Percentiles rank a stretch among this genome's conserved stretches.
Evolutionary conservation across 352 stramenopile genomes (phyloP).

Genomic region (Stephanocyclus meneghinianus): DNA sequence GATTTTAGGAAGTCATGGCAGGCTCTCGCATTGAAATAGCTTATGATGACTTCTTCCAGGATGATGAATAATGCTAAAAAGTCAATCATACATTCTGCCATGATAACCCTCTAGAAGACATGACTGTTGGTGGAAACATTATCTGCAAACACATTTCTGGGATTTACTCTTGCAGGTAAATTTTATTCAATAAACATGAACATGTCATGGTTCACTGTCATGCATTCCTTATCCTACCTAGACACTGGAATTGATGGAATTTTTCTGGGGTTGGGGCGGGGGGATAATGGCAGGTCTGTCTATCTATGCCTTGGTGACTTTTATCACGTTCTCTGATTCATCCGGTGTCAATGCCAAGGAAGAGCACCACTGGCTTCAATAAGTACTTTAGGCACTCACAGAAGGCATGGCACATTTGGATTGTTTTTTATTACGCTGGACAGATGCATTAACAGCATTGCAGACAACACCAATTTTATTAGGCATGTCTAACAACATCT

Average conservation of each 20-base stretch:
- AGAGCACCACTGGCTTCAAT: slow-evolving; percentile 61
- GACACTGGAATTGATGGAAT: slow-evolving; percentile 28
- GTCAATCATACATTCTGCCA: slow-evolving; percentile 33
- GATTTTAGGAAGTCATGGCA: slow-evolving; percentile 51
- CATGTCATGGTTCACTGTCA: not conserved
- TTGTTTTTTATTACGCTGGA: slow-evolving; percentile 42
- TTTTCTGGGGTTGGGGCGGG: slow-evolving; percentile 52
- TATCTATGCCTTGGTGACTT: slow-evolving; percentile 61
- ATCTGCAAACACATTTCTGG: slow-evolving; percentile 51
- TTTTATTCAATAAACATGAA: slow-evolving; percentile 19
- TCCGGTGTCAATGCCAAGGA: slow-evolving; percentile 49
- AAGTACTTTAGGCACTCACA: slow-evolving; percentile 70
- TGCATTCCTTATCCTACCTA: slow-evolving; percentile 51
- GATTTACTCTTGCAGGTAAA: slow-evolving; percentile 56
- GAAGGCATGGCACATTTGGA: slow-evolving; percentile 57
- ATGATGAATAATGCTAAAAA: slow-evolving; percentile 30
- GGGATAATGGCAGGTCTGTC: slow-evolving; percentile 51
- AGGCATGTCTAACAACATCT: slow-evolving; percentile 62
- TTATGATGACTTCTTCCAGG: slow-evolving; percentile 25
- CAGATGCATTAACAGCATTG: slow-evolving; percentile 45
- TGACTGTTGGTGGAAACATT: slow-evolving; percentile 22
- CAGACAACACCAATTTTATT: slow-evolving; percentile 67
- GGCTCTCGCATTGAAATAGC: slow-evolving; percentile 45
- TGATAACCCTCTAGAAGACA: slow-evolving; percentile 52
- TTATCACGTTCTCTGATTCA: slow-evolving; percentile 73